These are phyloP conservation scores for Aureobasidium vineae DNA, from an alignment of 2,329 filamentous ascomycete species.

Conservation along the genomic window DNA sequence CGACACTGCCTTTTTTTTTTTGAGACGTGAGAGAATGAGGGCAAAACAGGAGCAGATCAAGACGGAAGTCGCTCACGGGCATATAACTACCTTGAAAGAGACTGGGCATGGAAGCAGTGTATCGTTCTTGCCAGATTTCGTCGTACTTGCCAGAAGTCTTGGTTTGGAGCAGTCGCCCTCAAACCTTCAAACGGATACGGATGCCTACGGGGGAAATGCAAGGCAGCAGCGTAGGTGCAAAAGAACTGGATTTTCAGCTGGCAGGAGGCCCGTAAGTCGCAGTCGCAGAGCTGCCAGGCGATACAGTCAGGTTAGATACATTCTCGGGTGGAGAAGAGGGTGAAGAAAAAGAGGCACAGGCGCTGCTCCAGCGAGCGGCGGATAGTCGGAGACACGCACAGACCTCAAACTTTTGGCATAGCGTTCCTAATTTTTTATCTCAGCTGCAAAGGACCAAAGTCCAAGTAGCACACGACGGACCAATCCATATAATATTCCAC, in stretches of 20 bases:
- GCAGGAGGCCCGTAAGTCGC: neutral
- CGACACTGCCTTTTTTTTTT: neutral
- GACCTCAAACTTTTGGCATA: constrained; percentile 14
- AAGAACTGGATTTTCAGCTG: neutral
- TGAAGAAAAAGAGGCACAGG: constrained; percentile 14
- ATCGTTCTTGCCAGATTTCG: neutral
- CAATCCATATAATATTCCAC: neutral
- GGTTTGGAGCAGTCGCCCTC: constrained; percentile 3
- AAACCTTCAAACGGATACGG: constrained; percentile 1
- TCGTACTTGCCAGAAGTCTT: constrained; percentile 22
- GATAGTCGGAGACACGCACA: constrained; percentile 14
- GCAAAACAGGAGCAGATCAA: neutral
- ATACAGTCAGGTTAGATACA: neutral
- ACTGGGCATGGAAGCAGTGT: neutral
- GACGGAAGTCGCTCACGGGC: neutral
- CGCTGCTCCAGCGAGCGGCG: constrained; percentile 3
- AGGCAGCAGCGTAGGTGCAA: neutral
- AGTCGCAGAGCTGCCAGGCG: neutral
- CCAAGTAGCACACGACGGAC: constrained; percentile 8
- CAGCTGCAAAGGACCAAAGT: neutral
- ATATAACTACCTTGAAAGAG: neutral
- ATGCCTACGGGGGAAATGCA: neutral
- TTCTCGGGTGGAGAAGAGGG: neutral
- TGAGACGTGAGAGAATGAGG: neutral
- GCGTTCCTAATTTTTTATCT: constrained; percentile 21